Base-by-base conservation (phyloP, 805 yeast genomes). In the Wickerhamomyces ciferrii region DNA sequence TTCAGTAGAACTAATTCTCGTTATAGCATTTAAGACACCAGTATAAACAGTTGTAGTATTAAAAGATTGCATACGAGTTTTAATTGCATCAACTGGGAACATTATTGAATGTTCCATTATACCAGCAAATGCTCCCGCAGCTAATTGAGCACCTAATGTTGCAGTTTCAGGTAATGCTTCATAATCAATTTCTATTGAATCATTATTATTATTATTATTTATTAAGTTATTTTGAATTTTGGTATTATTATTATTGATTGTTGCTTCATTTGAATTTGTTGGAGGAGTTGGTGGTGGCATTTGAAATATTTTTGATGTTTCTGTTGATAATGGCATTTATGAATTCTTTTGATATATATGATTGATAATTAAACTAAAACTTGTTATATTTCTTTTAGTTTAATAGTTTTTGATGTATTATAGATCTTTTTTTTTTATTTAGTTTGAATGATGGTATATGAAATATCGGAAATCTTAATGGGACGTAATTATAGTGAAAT, bases 41-140 rank as follows among this genome's bases (percentile, higher is more conserved):
- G 63, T 43, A 11, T 63, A 56, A 1, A 56, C 47, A 2, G 62
- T 56, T 18, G 41, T 29, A 10, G 42, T 44, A 31, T 47, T 49
- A 45, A 49, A 19, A 4, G 62, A 49, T 64, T 92, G 99, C 92
- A 92, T 88, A 60, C 99, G 74, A 6, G 98, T 94, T 71, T 92
- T 92, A 55, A 92, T 78, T n/a, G 96, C 92, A 64, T 92, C 99
- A 37, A 92, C 81, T 2, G 99, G 99, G 63, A 83, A 92, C 97
- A 92, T 89, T 40, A 92, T 89, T 1, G 96, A 83, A 67, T 92
- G 99, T 64, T 92, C 99, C 97, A 92, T 88, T 47, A 94, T 88
- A 24, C 99, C 99, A n/a, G 99, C 98, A 68, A 90, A 87, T 0
- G 97, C 98, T 11, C 99, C 99, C 2, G 98, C 98, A 13, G 80